Percentiles rank a stretch among this genome's conserved stretches.
phyloP scores from a whole-genome alignment of 768 basidiomycete species.

The Phaeotremella fagi region DNA sequence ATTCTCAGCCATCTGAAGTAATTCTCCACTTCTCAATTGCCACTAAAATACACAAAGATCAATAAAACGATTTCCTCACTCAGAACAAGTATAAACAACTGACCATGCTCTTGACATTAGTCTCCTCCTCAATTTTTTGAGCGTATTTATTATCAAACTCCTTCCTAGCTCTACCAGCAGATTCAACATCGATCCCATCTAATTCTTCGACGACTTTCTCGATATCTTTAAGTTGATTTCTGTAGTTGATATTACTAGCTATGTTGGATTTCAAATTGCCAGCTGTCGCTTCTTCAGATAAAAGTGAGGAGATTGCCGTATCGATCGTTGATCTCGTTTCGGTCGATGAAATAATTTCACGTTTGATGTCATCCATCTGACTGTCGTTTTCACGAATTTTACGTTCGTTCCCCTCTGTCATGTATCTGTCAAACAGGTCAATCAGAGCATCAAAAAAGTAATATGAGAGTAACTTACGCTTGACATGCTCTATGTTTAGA shows the following conservation, averaged over 20 bases:
- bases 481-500: constrained; percentile 37
- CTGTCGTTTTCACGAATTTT: constrained; percentile 59
- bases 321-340: constrained; percentile 47
- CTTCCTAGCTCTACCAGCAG: constrained; percentile 73
- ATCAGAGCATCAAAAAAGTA: neutral
- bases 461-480: constrained; percentile 20
- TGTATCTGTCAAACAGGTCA: constrained; percentile 56
- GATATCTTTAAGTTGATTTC: constrained; percentile 65
- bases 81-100: neutral
- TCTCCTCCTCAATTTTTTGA: constrained; percentile 50
- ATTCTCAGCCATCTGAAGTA: constrained; percentile 67
- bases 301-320: constrained; percentile 56
- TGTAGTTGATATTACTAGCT: constrained; percentile 73
- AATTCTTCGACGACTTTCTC: constrained; percentile 65
- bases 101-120: constrained; percentile 17
- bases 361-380: constrained; percentile 55
- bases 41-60: constrained; percentile 43
- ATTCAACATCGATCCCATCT: constrained; percentile 72
- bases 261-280: constrained; percentile 40
- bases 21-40: constrained; percentile 80
- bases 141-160: constrained; percentile 79
- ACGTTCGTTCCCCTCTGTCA: constrained; percentile 62
- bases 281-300: constrained; percentile 60
- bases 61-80: neutral
- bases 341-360: constrained; percentile 52